phyloP scores from a whole-genome alignment of 139 green algal genomes.

The Coelastrella sp. region DNA sequence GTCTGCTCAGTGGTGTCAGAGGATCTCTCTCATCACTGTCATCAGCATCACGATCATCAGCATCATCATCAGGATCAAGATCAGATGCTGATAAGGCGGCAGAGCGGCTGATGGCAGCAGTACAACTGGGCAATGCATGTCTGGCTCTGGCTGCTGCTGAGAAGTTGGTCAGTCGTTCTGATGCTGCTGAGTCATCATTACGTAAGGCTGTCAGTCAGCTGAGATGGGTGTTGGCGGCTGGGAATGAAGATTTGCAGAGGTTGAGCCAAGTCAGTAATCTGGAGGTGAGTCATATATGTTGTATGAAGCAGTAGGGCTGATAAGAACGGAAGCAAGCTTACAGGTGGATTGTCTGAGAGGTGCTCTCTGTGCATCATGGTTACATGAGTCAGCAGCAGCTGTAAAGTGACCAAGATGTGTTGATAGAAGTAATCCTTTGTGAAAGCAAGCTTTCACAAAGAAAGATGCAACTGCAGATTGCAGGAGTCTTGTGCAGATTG shows the following conservation, averaged over 20 bases:
- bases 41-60: too few relatives aligned
- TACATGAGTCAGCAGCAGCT: too few relatives aligned
- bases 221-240: constrained; percentile 11
- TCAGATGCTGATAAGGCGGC: not conserved
- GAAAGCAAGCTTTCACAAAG: too few relatives aligned
- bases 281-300: not conserved
- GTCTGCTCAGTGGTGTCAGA: not conserved
- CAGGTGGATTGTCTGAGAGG: not conserved
- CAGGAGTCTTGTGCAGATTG: too few relatives aligned
- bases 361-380: not conserved
- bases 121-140: constrained; percentile 28
- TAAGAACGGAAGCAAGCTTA: too few relatives aligned
- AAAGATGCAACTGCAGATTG: too few relatives aligned
- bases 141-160: constrained; percentile 34
- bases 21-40: too few relatives aligned
- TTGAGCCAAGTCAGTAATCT: not conserved
- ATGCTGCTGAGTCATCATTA: not conserved
- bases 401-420: not conserved
- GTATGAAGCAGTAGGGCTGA: too few relatives aligned
- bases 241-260: not conserved
- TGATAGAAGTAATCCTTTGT: too few relatives aligned
- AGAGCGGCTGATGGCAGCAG: constrained; percentile 16
- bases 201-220: constrained; percentile 4
- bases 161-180: not conserved
- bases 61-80: too few relatives aligned